Base-by-base conservation (phyloP, 169 alveolate genomes). In the Plasmodium gaboni region DNA sequence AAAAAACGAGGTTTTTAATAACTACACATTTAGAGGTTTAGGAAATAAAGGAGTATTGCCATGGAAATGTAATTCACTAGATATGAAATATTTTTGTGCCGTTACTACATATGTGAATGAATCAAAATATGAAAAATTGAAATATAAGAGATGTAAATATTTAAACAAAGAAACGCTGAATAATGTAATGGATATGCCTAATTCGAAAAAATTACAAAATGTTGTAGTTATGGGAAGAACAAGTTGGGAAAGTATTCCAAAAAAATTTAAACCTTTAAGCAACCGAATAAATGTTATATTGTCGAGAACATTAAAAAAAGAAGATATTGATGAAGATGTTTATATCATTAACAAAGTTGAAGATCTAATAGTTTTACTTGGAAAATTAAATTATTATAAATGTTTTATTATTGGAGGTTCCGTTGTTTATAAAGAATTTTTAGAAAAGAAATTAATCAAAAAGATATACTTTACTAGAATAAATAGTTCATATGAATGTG, bases 151-250 rank as follows among this genome's bases (percentile, higher is more conserved):
- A 51, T 73, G 71, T 15, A 70, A 19, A 44, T 85, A 57, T 73
- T 28, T 70, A 13, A 50, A 59, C 44, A 46, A 38, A 38, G 48
- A 53, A 44, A 32, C 63, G 4, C 1, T 69, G 6, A 50, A n/a
- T 53, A 55, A 22, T 80, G 71, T 28, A 89, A 32, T 5, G 5
- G 28, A 55, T 93, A 91, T 5, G 78, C 63, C 44, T 65, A 69
- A 64, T 6, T 32, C 59, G 15, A 83, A 55, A 76, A 87, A 44
- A 44, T 28, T 93, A 44, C 93, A 89, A 88, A 97, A 98, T 87
- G 98, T 98, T 22, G 97, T 98, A 32, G 94, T 98, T 28, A 97
- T 98, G 99, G 99, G 99, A 0, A 95, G 99, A 74, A 97, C 94
- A 63, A 98, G 99, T 26, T 98, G 99, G 98, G 98, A 96, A 51